Evolutionary conservation across 1,139 yeast species (phyloP).

Genomic region (Hyphopichia burtonii): DNA sequence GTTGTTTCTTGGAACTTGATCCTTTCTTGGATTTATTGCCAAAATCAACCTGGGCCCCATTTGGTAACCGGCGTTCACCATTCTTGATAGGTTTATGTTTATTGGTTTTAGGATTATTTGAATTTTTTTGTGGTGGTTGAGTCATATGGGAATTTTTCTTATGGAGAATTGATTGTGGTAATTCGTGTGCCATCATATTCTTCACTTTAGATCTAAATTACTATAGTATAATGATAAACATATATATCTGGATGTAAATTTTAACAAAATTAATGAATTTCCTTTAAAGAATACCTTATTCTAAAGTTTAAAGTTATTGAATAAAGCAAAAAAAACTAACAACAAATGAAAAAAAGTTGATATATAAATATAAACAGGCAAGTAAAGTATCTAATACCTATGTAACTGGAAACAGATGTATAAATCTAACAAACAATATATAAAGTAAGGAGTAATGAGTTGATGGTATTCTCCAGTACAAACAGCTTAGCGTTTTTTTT

Average conservation of each 20-base stretch:
- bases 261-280: too few relatives aligned
- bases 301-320: too few relatives aligned
- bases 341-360: too few relatives aligned
- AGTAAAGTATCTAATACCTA: too few relatives aligned
- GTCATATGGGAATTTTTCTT: slow-evolving; percentile 6
- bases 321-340: too few relatives aligned
- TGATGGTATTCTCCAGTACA: not conserved
- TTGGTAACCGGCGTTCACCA: slow-evolving; percentile 34
- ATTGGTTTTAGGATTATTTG: slow-evolving; percentile 10
- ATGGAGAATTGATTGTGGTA: slow-evolving; percentile 22
- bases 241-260: not conserved
- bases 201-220: too few relatives aligned
- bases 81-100: slow-evolving; percentile 18
- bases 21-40: slow-evolving; percentile 17
- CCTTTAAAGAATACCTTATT: too few relatives aligned
- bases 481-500: too few relatives aligned
- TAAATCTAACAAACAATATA: too few relatives aligned
- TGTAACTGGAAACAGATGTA: too few relatives aligned
- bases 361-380: too few relatives aligned
- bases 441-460: not conserved
- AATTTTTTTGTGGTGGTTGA: slow-evolving; percentile 1
- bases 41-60: slow-evolving; percentile 43
- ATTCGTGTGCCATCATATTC: slow-evolving; percentile 44
- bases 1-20: not conserved
- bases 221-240: not conserved